phyloP scores from a whole-genome alignment of 371 early-diverging fungal genomes.

The Mortierella sp. region DNA sequence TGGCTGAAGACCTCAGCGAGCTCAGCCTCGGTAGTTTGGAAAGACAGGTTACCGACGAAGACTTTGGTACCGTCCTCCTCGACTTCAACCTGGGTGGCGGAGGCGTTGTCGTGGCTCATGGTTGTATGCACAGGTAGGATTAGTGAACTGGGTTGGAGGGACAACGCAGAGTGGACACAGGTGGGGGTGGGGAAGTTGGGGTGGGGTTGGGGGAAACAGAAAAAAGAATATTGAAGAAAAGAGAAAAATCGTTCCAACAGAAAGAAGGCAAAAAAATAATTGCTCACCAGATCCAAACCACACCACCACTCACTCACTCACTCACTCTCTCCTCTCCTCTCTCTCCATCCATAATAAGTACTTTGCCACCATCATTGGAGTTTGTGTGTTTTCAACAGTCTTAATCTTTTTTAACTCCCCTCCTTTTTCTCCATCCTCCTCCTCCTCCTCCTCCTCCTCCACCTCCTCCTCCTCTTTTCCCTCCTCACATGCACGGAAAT shows the following conservation, averaged over 20 bases:
- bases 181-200: conserved; percentile 15
- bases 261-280: conserved; percentile 2
- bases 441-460: too few relatives aligned
- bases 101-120: conserved; percentile 53
- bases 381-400: too few relatives aligned
- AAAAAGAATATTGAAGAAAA: conserved; percentile 16
- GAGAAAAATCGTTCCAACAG: conserved; percentile 10
- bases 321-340: not conserved
- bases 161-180: conserved; percentile 8
- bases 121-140: conserved; percentile 39
- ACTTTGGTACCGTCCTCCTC: conserved; percentile 80
- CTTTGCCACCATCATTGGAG: too few relatives aligned
- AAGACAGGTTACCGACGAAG: conserved; percentile 96
- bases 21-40: conserved; percentile 83
- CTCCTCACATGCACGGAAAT: too few relatives aligned
- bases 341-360: too few relatives aligned
- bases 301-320: not conserved
- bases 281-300: not conserved
- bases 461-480: too few relatives aligned
- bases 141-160: conserved; percentile 22
- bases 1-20: conserved; percentile 80
- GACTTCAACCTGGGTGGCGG: conserved; percentile 41
- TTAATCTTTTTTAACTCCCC: too few relatives aligned
- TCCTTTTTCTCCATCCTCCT: too few relatives aligned
- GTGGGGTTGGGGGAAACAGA: conserved; percentile 7